phyloP scores from a whole-genome alignment of 176 grass and related monocot genomes.

The Musa itinerans region DNA sequence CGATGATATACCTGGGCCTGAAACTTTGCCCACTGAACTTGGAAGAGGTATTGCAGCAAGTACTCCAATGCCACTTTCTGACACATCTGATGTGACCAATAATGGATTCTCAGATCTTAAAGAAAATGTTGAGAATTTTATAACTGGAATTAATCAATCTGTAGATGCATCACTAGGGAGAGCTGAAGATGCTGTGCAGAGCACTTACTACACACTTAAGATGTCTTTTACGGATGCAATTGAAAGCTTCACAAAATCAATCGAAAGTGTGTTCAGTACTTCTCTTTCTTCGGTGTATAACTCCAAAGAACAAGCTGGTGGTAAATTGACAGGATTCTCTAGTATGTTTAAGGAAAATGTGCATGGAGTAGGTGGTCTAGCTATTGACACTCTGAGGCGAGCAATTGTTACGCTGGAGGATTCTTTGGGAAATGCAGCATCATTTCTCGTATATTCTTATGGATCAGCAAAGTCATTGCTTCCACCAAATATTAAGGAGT shows the following conservation, averaged over 20 bases:
- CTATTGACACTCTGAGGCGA: conserved; percentile 52
- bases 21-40: background rate
- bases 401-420: conserved; percentile 48
- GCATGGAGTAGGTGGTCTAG: conserved; percentile 32
- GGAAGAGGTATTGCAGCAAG: background rate
- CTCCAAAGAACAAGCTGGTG: conserved; percentile 48
- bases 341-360: conserved; percentile 49
- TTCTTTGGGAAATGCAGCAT: conserved; percentile 47
- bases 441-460: conserved; percentile 59
- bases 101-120: conserved; percentile 11
- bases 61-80: conserved; percentile 10
- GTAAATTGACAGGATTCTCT: conserved; percentile 28
- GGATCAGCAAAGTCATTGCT: conserved; percentile 61
- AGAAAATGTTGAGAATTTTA: conserved; percentile 14
- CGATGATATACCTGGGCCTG: background rate
- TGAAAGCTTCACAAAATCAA: conserved; percentile 43
- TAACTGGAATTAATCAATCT: conserved; percentile 48
- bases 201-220: conserved; percentile 49
- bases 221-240: conserved; percentile 52
- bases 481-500: conserved; percentile 62
- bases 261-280: conserved; percentile 36
- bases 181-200: conserved; percentile 64
- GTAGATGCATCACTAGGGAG: conserved; percentile 49
- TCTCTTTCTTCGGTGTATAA: conserved; percentile 41
- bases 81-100: conserved; percentile 1